Conservation (phyloP, 768 basidiomycete species). For the Xerocomellus intermedius region DNA sequence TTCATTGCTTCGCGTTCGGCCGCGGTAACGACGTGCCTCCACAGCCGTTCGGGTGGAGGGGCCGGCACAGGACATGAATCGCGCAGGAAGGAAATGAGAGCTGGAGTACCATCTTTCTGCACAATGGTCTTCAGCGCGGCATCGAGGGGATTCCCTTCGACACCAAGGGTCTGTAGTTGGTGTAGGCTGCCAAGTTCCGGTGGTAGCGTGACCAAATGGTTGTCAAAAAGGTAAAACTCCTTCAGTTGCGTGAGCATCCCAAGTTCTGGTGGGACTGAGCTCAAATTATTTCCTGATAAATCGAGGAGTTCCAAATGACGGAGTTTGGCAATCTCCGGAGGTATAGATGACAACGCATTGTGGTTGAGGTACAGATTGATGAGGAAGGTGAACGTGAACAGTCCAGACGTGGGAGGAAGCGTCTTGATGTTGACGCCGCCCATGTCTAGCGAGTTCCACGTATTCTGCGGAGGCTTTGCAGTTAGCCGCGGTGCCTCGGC, state of each 20-base stretch:
- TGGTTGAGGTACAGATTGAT: constrained; percentile 96
- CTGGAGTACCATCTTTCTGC: constrained; percentile 93
- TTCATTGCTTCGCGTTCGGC: constrained; percentile 58
- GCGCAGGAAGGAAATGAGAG: constrained; percentile 86
- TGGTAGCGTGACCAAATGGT: constrained; percentile 83
- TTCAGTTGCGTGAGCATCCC: constrained; percentile 88
- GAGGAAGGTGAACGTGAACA: constrained; percentile 89
- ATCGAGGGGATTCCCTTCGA: constrained; percentile 97
- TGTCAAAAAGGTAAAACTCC: constrained; percentile 95
- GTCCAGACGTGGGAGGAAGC: constrained; percentile 69
- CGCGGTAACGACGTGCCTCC: constrained; percentile 62
- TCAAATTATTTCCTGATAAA: constrained; percentile 83
- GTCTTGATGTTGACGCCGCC: constrained; percentile 94
- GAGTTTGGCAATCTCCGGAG: constrained; percentile 79
- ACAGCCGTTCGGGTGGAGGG: constrained; percentile 76
- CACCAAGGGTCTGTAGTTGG: constrained; percentile 87
- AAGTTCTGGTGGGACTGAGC: constrained; percentile 76
- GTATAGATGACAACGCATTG: constrained; percentile 76
- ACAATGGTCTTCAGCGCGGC: constrained; percentile 70
- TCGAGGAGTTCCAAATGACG: constrained; percentile 88
- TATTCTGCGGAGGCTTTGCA: constrained; percentile 66
- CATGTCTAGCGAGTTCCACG: constrained; percentile 93
- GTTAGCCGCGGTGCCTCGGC: constrained; percentile 65
- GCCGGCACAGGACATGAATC: constrained; percentile 85
- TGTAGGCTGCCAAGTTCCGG: constrained; percentile 86